These are phyloP conservation scores for Plasmodium falciparum DNA, from an alignment of 169 alveolate species.

Conservation along the genomic window DNA sequence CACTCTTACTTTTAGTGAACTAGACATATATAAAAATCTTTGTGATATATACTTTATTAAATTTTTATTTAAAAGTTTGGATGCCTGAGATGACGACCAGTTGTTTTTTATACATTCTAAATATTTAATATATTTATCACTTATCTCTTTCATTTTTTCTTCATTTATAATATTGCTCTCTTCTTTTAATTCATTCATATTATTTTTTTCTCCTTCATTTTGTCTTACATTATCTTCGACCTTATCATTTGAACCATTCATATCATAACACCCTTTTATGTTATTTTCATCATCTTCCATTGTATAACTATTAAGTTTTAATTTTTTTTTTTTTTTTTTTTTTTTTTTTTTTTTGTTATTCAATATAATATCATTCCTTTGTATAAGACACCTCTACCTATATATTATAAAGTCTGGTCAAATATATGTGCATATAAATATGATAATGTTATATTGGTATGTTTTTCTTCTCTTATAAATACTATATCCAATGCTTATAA, in stretches of 20 bases:
- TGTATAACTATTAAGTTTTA: no score
- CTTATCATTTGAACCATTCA: background rate
- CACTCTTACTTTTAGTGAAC: conserved; percentile 87
- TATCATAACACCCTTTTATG: background rate
- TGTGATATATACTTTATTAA: conserved; percentile 84
- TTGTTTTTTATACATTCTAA: conserved; percentile 82
- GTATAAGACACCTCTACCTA: no score
- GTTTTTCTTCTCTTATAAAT: no score
- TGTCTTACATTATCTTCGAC: background rate
- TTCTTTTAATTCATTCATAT: conserved; percentile 22
- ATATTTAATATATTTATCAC: conserved; percentile 76
- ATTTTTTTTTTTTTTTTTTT: no score
- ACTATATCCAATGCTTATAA: no score
- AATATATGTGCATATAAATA: no score
- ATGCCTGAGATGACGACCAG: conserved; percentile 90
- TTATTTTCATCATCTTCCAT: background rate
- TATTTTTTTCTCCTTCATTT: background rate
- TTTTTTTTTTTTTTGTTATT: no score
- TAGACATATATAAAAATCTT: conserved; percentile 84
- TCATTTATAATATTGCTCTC: conserved; percentile 11
- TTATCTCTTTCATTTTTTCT: conserved; percentile 60
- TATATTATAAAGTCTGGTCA: no score
- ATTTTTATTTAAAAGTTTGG: conserved; percentile 83
- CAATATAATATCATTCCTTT: no score
- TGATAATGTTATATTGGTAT: no score